Conservation (phyloP, 1,284 basidiomycete species). For the Termitomyces sp. region DNA sequence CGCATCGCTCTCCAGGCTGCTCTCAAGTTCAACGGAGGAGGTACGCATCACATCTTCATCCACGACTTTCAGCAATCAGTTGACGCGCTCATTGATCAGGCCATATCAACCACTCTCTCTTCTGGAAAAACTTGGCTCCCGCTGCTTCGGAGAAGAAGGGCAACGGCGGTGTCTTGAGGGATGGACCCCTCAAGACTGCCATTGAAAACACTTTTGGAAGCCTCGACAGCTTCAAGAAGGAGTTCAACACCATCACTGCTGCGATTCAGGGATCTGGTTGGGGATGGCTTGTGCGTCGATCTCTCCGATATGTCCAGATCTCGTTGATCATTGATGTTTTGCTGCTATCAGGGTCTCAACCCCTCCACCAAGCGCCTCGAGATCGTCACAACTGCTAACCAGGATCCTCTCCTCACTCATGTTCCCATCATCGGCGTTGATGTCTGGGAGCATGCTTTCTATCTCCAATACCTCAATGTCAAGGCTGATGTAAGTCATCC, state of each 20-base stretch:
- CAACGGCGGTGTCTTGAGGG: conserved; percentile 57
- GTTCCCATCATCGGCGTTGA: conserved; percentile 85
- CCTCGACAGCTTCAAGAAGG: conserved; percentile 62
- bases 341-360: conserved; percentile 52
- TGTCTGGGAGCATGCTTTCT: conserved; percentile 82
- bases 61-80: background rate
- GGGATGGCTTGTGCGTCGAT: conserved; percentile 79
- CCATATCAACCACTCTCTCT: conserved; percentile 89
- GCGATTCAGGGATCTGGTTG: conserved; percentile 90
- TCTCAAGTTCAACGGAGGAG: conserved; percentile 59
- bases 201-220: conserved; percentile 65
- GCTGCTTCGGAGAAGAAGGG: conserved; percentile 42
- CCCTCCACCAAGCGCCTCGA: conserved; percentile 61
- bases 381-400: conserved; percentile 79
- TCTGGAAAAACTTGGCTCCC: conserved; percentile 88
- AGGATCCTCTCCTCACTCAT: conserved; percentile 79
- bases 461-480: conserved; percentile 76
- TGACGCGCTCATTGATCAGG: conserved; percentile 36
- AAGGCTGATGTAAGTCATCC: conserved; percentile 56
- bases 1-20: conserved; percentile 61
- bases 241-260: conserved; percentile 73
- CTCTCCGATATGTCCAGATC: background rate
- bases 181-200: conserved; percentile 64
- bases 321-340: background rate
- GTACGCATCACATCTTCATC: conserved; percentile 34